Evolutionary conservation across 345 rosid genomes (phyloP).

Genomic region (Lepidium aucheri): DNA sequence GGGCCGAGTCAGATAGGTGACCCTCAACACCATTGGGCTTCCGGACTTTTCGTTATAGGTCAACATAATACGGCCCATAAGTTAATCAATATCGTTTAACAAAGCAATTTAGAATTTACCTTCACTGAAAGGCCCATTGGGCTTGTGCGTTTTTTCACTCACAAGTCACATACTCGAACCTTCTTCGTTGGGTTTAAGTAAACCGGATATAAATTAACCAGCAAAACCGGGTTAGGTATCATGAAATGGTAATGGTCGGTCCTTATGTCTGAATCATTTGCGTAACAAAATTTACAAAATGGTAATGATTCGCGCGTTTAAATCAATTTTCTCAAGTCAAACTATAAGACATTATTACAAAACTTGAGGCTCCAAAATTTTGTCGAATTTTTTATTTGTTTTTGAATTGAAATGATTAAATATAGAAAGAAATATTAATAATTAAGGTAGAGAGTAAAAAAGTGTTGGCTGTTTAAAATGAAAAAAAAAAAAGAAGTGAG

Average conservation of each 20-base stretch:
- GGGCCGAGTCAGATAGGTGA: too few species aligned
- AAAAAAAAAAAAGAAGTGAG: constrained; percentile 13
- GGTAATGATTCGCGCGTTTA: constrained; percentile 4
- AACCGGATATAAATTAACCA: neutral
- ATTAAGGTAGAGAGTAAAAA: neutral
- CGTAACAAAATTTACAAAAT: neutral
- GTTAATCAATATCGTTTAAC: neutral
- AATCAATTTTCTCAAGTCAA: neutral
- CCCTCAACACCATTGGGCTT: constrained; percentile 8
- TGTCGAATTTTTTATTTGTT: neutral
- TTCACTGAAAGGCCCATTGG: neutral
- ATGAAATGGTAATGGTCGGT: constrained; percentile 13
- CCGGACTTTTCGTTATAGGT: neutral
- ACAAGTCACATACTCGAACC: neutral
- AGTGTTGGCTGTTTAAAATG: neutral
- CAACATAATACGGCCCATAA: constrained; percentile 1
- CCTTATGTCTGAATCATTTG: constrained; percentile 20
- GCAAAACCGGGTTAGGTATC: neutral
- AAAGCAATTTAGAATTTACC: too few species aligned
- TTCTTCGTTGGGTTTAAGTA: constrained; percentile 33
- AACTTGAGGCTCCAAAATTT: constrained; percentile 14
- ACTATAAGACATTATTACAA: constrained; percentile 4
- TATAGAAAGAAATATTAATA: neutral
- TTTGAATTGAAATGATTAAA: neutral
- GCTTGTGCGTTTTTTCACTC: neutral